Evolutionary conservation across 2,329 filamentous ascomycete species (phyloP).

Genomic region (Calonectria pteridis): DNA sequence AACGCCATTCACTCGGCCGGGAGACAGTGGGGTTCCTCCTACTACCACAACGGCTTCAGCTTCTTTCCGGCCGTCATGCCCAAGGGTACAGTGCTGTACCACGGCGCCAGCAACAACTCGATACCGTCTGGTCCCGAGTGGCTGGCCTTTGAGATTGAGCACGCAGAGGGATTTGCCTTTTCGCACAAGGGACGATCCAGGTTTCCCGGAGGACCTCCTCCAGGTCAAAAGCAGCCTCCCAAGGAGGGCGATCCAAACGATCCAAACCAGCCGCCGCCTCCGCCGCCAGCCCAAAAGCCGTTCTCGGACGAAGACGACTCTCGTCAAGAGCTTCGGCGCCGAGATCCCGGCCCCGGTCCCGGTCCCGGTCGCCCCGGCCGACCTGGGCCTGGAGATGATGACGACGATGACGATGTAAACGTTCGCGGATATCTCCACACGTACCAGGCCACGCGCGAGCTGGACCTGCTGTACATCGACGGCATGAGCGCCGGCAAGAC

Average conservation of each 20-base stretch:
- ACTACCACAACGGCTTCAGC: conserved; percentile 82
- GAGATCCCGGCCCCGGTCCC: not conserved
- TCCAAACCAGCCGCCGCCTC: conserved; percentile 7
- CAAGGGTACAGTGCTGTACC: conserved; percentile 74
- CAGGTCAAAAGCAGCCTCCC: not conserved
- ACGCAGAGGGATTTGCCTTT: conserved; percentile 74
- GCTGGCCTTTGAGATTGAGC: conserved; percentile 83
- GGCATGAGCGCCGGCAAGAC: conserved; percentile 78
- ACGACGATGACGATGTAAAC: conserved; percentile 21
- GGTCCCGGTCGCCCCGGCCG: not conserved
- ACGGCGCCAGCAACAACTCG: conserved; percentile 64
- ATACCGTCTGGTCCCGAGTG: conserved; percentile 71
- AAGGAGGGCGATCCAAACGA: not conserved
- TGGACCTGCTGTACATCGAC: conserved; percentile 76
- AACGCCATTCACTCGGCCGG: conserved; percentile 79
- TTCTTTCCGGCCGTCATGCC: conserved; percentile 77
- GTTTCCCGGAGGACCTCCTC: not conserved
- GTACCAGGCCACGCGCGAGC: conserved; percentile 68
- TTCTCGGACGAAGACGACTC: not conserved
- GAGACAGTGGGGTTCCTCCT: conserved; percentile 79
- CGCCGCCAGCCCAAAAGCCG: not conserved
- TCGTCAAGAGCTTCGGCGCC: conserved; percentile 27
- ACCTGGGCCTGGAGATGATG: conserved; percentile 16
- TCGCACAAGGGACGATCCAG: conserved; percentile 23
- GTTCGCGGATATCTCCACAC: conserved; percentile 74